Conservation (phyloP, 306 rosid species). For the Elaeagnus macrophylla region DNA sequence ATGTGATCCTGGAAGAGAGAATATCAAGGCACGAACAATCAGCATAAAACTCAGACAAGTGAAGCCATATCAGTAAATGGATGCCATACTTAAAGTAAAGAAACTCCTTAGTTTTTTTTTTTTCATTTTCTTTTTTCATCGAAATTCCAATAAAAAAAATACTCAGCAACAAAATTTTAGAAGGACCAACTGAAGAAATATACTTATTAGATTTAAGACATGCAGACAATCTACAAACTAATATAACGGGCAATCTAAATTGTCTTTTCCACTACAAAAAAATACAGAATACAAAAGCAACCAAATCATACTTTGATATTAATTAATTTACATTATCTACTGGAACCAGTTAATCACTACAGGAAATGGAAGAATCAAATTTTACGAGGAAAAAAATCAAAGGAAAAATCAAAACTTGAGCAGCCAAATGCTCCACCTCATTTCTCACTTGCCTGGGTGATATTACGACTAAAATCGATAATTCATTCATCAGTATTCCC, state of each 20-base stretch:
- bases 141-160: not conserved
- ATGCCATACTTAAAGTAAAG: slow-evolving; percentile 1
- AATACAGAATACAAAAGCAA: not conserved
- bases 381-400: not conserved
- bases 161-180: not conserved
- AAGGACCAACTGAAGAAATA: not conserved
- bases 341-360: not conserved
- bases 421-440: slow-evolving; percentile 5
- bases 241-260: not conserved
- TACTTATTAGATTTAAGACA: not conserved
- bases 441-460: not conserved
- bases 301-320: not conserved
- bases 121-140: not conserved
- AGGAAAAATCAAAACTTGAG: not conserved
- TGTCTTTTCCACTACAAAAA: not conserved
- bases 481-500: slow-evolving; percentile 9
- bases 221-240: not conserved
- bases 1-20: not conserved
- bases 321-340: too few relatives aligned
- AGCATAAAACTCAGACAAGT: slow-evolving; percentile 27
- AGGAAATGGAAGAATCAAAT: not conserved
- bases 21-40: slow-evolving; percentile 13
- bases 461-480: slow-evolving; percentile 21
- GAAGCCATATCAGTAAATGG: slow-evolving; percentile 15
- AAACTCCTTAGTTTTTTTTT: not conserved